Evolutionary conservation across 2,329 filamentous ascomycete genomes (phyloP).

Genomic region (Monosporascus sp.): DNA sequence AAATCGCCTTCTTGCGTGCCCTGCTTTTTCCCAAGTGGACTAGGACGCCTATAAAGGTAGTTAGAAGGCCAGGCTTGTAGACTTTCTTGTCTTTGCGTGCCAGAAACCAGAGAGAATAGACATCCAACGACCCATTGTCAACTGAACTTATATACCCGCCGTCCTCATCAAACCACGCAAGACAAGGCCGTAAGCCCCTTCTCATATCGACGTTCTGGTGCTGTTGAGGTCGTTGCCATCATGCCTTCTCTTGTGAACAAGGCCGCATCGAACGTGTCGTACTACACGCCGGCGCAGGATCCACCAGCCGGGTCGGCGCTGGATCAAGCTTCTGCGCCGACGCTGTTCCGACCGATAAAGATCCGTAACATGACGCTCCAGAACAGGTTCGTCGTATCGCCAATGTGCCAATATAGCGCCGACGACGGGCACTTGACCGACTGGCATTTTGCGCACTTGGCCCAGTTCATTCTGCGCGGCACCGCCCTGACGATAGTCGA

Average conservation of each 20-base stretch:
- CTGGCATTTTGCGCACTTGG: conserved; percentile 79
- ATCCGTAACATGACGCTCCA: conserved; percentile 48
- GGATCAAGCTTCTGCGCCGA: conserved; percentile 38
- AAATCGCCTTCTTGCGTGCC: too few relatives aligned
- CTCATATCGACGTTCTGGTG: neutral
- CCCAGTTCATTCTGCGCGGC: conserved; percentile 71
- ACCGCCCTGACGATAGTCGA: conserved; percentile 71
- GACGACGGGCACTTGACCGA: conserved; percentile 64
- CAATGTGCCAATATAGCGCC: conserved; percentile 58
- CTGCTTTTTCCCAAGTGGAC: too few relatives aligned
- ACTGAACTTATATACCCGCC: neutral
- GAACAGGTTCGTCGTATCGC: conserved; percentile 54
- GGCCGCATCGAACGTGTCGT: conserved; percentile 40
- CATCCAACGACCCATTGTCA: neutral
- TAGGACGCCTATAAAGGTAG: too few relatives aligned
- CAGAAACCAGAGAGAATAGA: neutral
- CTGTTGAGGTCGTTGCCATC: conserved; percentile 1
- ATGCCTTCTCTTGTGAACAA: conserved; percentile 29
- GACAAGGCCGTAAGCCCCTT: neutral
- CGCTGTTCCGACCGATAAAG: conserved; percentile 50
- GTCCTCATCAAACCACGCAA: neutral
- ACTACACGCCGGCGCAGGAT: conserved; percentile 49
- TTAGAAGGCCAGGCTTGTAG: too few relatives aligned
- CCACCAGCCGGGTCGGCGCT: conserved; percentile 46
- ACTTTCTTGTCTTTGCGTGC: too few relatives aligned